Percentiles rank a stretch among this genome's conserved stretches.
These are phyloP conservation scores for Colletotrichum godetiae DNA, from an alignment of 2,329 filamentous ascomycete genomes.

Conservation along the genomic window DNA sequence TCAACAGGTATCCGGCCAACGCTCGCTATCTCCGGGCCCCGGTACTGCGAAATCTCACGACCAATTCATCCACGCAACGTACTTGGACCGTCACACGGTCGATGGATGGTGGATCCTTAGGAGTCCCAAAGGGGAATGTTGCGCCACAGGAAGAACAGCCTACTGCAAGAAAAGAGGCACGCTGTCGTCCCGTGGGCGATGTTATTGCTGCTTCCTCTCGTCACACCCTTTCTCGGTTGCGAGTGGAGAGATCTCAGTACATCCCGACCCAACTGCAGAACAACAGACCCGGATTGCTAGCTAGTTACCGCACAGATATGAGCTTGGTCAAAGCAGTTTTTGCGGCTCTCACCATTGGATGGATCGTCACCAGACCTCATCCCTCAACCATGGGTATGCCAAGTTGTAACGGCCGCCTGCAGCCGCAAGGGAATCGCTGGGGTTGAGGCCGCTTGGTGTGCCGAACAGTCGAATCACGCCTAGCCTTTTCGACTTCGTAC, in stretches of 20 bases:
- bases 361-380: constrained; percentile 5
- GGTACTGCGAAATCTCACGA: constrained; percentile 15
- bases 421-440: constrained; percentile 25
- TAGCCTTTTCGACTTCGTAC: constrained; percentile 13
- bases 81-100: constrained; percentile 16
- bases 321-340: constrained; percentile 9
- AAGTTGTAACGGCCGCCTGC: constrained; percentile 34
- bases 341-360: constrained; percentile 31
- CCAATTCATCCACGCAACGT: neutral
- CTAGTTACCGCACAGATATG: constrained; percentile 15
- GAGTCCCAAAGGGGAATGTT: constrained; percentile 1
- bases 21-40: constrained; percentile 10
- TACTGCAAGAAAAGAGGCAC: constrained; percentile 17
- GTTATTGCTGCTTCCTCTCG: constrained; percentile 17
- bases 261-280: constrained; percentile 20
- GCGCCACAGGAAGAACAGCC: constrained; percentile 7
- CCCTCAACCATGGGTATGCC: constrained; percentile 27
- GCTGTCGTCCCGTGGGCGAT: constrained; percentile 13
- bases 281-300: constrained; percentile 13
- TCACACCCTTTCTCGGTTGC: constrained; percentile 21
- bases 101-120: constrained; percentile 14
- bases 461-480: constrained; percentile 18
- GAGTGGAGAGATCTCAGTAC: constrained; percentile 28
- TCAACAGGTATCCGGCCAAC: constrained; percentile 1
- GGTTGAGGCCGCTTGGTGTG: constrained; percentile 17